Evolutionary conservation across 805 yeast genomes (phyloP).

Genomic region (Candida yuanshanica): DNA sequence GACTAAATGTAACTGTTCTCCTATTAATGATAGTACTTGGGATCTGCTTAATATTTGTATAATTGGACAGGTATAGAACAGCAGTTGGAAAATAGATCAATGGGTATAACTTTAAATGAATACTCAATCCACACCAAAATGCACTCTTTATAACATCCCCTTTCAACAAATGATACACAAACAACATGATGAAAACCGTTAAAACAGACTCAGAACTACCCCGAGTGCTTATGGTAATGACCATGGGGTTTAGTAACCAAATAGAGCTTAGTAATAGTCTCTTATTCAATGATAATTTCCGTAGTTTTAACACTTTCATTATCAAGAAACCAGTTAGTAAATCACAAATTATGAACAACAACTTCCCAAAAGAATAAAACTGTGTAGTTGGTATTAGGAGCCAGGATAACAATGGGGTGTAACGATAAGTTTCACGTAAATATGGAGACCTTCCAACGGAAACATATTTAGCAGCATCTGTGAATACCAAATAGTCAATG

Average conservation of each 20-base stretch:
- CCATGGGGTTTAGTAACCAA: constrained; percentile 96
- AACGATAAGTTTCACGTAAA: constrained; percentile 80
- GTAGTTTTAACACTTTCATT: constrained; percentile 34
- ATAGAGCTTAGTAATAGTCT: constrained; percentile 46
- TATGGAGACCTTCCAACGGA: constrained; percentile 61
- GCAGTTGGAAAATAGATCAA: constrained; percentile 79
- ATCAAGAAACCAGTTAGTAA: constrained; percentile 70
- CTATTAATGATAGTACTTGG: constrained; percentile 30
- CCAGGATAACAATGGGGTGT: constrained; percentile 90
- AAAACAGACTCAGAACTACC: constrained; percentile 91
- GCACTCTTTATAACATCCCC: constrained; percentile 26
- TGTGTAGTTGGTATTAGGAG: constrained; percentile 52
- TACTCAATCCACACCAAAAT: constrained; percentile 42
- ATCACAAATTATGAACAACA: constrained; percentile 73
- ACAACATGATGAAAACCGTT: constrained; percentile 65
- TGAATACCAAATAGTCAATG: constrained; percentile 87
- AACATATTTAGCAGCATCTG: constrained; percentile 83
- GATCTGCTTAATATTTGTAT: constrained; percentile 24
- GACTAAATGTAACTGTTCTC: constrained; percentile 36
- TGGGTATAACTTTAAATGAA: constrained; percentile 92
- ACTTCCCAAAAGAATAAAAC: constrained; percentile 72
- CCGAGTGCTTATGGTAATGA: constrained; percentile 82
- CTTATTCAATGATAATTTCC: constrained; percentile 17
- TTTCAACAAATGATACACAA: constrained; percentile 43
- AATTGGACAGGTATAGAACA: constrained; percentile 36